Evolutionary conservation across 129 eudicot genomes (phyloP).

Genomic region (Helianthus annuus): HanXRQr2.0-SUNRISE NC_035441.2:62241727-62242226

Average conservation of each 20-base stretch:
- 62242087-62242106: conserved; percentile 69
- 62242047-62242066: conserved; percentile 56
- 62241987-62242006: conserved; percentile 45
- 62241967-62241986: conserved; percentile 56
- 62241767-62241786: conserved; percentile 63
- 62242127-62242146: conserved; percentile 85
- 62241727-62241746: conserved; percentile 60
- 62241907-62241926: conserved; percentile 88
- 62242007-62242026: conserved; percentile 76
- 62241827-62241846: conserved; percentile 84
- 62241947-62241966: conserved; percentile 58
- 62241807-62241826: conserved; percentile 74
- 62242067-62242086: conserved; percentile 47
- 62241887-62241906: conserved; percentile 72
- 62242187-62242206: conserved; percentile 55
- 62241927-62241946: conserved; percentile 48
- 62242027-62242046: conserved; percentile 90
- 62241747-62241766: conserved; percentile 49
- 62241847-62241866: conserved; percentile 82
- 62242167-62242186: conserved; percentile 65
- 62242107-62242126: conserved; percentile 94
- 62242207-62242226: neutral
- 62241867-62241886: conserved; percentile 86
- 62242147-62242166: conserved; percentile 78
- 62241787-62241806: conserved; percentile 65